phyloP scores from a whole-genome alignment of 208 protist species.

The Spironucleus salmonicida region DNA sequence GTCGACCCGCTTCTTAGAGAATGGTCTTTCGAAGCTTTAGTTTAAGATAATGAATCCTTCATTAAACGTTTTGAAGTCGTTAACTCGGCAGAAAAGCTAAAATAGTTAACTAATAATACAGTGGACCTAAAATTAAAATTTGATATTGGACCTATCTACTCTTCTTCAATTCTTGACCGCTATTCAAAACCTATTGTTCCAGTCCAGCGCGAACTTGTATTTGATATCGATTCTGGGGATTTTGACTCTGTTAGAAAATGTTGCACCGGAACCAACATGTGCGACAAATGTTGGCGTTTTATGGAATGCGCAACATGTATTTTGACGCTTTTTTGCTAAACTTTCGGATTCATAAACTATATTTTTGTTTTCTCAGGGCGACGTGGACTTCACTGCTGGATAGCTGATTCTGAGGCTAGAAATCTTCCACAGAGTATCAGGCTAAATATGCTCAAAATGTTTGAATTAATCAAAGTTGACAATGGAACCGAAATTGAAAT shows the following conservation, averaged over 20 bases:
- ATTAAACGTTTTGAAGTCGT: neutral
- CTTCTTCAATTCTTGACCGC: neutral
- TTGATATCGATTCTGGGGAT: slow-evolving; percentile 23
- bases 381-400: slow-evolving; percentile 16
- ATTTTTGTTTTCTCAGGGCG: slow-evolving; percentile 21
- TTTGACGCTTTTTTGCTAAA: neutral
- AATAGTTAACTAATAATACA: neutral
- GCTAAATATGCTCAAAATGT: neutral
- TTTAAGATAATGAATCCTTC: neutral
- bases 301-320: neutral
- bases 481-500: neutral
- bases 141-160: slow-evolving; percentile 21
- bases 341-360: slow-evolving; percentile 20
- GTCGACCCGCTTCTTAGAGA: neutral
- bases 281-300: slow-evolving; percentile 11
- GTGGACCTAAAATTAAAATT: slow-evolving; percentile 1
- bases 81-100: neutral
- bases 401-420: neutral
- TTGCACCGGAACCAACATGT: neutral
- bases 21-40: slow-evolving; percentile 9
- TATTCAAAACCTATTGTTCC: neutral
- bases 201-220: neutral
- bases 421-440: neutral
- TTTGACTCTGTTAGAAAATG: neutral
- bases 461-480: slow-evolving; percentile 8